A percentile compares a stretch with the other conserved stretches of the same genome.
phyloP scores from a whole-genome alignment of 177 flowering plant species.

The Tripterygium wilfordii region DNA sequence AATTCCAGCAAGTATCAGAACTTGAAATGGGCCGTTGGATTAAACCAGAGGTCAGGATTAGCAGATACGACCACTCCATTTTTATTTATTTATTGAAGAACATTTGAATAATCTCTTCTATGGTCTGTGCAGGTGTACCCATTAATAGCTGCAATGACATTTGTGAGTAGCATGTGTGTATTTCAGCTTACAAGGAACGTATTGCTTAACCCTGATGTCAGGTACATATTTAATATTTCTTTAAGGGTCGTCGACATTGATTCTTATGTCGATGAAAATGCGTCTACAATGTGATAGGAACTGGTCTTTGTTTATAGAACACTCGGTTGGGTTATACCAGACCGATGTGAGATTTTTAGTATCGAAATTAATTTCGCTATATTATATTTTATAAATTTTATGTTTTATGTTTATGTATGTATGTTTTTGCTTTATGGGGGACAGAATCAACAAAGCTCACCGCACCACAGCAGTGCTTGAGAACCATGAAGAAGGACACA shows the following conservation, averaged over 20 bases:
- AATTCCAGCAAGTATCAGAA: background rate
- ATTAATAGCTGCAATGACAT: conserved; percentile 62
- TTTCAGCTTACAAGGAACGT: conserved; percentile 62
- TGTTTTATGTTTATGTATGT: background rate
- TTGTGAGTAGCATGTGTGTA: conserved; percentile 52
- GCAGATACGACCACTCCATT: background rate
- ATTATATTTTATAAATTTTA: background rate
- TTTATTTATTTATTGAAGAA: background rate
- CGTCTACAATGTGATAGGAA: no score
- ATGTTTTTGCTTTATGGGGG: background rate
- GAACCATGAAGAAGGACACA: conserved; percentile 79
- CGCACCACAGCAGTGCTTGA: conserved; percentile 50
- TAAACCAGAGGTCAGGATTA: conserved; percentile 42
- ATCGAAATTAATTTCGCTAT: background rate
- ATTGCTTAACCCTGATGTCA: conserved; percentile 61
- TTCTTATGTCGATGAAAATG: background rate
- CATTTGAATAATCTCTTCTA: background rate
- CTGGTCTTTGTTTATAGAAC: no score
- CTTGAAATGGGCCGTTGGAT: conserved; percentile 38
- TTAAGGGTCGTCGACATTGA: background rate
- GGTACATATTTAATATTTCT: conserved; percentile 24
- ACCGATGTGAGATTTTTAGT: no score
- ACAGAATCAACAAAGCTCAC: conserved; percentile 54
- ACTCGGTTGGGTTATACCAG: no score
- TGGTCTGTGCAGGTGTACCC: conserved; percentile 52